phyloP scores from a whole-genome alignment of 1,284 basidiomycete genomes.

The Moesziomyces sp. region DNA sequence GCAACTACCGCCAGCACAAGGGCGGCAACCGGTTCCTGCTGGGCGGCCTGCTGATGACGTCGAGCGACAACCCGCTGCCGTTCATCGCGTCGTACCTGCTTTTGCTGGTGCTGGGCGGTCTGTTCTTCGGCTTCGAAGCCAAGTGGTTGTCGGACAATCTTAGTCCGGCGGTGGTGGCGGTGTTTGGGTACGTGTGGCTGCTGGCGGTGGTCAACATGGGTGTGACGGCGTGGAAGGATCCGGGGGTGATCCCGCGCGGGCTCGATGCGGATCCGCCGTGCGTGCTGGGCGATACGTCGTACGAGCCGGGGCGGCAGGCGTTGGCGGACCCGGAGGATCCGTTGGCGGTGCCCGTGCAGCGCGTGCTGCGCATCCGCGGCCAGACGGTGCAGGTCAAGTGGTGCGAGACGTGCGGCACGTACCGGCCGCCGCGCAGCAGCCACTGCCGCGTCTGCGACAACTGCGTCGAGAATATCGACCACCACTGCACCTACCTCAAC shows the following conservation, averaged over 20 bases:
- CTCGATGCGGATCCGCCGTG: conserved; percentile 65
- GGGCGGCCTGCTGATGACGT: conserved; percentile 55
- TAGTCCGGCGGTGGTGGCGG: conserved; percentile 50
- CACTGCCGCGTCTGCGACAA: conserved; percentile 67
- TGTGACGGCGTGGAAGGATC: conserved; percentile 62
- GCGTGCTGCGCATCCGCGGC: conserved; percentile 31
- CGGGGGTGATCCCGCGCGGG: conserved; percentile 63
- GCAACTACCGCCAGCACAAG: conserved; percentile 45
- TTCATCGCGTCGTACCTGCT: conserved; percentile 50
- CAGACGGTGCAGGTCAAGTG: conserved; percentile 57
- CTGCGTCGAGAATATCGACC: conserved; percentile 67
- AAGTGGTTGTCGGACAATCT: conserved; percentile 51
- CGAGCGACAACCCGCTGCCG: conserved; percentile 54
- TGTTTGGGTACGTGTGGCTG: conserved; percentile 58
- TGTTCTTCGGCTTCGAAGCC: conserved; percentile 62
- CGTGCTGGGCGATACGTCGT: conserved; percentile 33
- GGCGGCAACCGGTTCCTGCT: conserved; percentile 59
- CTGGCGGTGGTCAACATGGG: conserved; percentile 55
- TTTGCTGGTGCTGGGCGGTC: conserved; percentile 49
- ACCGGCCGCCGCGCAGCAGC: conserved; percentile 63
- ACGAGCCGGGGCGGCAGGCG: conserved; percentile 16
- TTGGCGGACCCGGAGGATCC: conserved; percentile 41
- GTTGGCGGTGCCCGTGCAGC: conserved; percentile 37
- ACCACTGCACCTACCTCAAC: conserved; percentile 68
- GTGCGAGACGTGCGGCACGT: conserved; percentile 66